Conservation (phyloP, 2,329 filamentous ascomycete genomes). For the Diplodia corticola region DNA sequence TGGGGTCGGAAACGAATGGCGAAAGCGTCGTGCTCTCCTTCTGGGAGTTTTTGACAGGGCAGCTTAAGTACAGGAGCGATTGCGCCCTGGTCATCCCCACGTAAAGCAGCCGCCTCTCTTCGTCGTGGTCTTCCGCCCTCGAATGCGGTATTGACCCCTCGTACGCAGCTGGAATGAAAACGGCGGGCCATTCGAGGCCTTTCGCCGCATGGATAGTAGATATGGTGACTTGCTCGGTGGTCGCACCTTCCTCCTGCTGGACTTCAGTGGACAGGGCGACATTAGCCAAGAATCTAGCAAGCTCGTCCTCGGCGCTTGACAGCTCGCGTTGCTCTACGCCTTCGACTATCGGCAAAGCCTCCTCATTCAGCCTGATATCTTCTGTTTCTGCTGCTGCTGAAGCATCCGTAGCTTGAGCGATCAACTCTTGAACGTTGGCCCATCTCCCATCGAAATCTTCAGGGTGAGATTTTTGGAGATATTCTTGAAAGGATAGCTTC, state of each 20-base stretch:
- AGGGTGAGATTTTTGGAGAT: slow-evolving; percentile 68
- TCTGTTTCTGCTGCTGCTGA: slow-evolving; percentile 47
- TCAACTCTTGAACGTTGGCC: slow-evolving; percentile 88
- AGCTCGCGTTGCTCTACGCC: slow-evolving; percentile 62
- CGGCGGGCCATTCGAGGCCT: slow-evolving; percentile 92
- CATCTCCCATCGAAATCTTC: slow-evolving; percentile 78
- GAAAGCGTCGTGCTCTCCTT: slow-evolving; percentile 66
- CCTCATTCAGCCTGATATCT: slow-evolving; percentile 44
- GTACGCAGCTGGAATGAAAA: slow-evolving; percentile 89
- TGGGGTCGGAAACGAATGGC: slow-evolving; percentile 64
- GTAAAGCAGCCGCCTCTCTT: slow-evolving; percentile 86
- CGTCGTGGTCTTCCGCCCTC: slow-evolving; percentile 78
- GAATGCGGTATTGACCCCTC: slow-evolving; percentile 89
- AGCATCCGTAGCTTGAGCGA: slow-evolving; percentile 75
- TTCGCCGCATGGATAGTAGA: slow-evolving; percentile 97
- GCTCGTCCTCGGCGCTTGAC: slow-evolving; percentile 58
- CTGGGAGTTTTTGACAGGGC: slow-evolving; percentile 67
- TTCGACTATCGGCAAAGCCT: slow-evolving; percentile 66
- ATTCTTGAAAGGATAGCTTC: slow-evolving; percentile 71
- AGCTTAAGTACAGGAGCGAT: slow-evolving; percentile 81
- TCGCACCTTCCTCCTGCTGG: slow-evolving; percentile 61
- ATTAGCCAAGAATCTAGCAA: slow-evolving; percentile 85
- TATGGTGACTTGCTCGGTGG: slow-evolving; percentile 72
- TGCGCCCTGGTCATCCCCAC: slow-evolving; percentile 97
- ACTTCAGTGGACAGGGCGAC: slow-evolving; percentile 82